phyloP scores from a whole-genome alignment of 129 eudicot genomes.

The Calendula officinalis region DNA sequence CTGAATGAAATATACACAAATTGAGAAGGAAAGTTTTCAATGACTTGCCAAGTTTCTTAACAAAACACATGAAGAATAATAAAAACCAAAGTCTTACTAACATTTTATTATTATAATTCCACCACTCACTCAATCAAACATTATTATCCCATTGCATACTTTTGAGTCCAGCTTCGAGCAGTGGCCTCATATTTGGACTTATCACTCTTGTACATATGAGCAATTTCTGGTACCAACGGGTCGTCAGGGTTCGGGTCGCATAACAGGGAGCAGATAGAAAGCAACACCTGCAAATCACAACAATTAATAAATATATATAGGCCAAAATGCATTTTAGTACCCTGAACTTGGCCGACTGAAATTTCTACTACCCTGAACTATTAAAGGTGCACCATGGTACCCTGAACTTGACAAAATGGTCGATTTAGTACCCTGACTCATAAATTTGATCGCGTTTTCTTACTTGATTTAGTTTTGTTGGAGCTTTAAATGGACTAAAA shows the following conservation, averaged over 20 bases:
- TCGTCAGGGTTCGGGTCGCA: constrained; percentile 80
- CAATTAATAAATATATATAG: not conserved
- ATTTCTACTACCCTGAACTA: no score
- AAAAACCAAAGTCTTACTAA: constrained; percentile 28
- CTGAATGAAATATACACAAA: constrained; percentile 36
- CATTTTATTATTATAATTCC: constrained; percentile 30
- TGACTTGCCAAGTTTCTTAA: constrained; percentile 35
- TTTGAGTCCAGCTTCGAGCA: constrained; percentile 88
- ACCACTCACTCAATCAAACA: constrained; percentile 16
- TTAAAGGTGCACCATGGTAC: no score
- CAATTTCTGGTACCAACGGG: constrained; percentile 71
- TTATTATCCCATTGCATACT: constrained; percentile 66
- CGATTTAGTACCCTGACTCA: no score
- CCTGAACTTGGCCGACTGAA: no score
- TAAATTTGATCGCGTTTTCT: no score
- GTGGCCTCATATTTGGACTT: constrained; percentile 68
- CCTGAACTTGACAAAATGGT: no score
- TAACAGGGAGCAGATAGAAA: constrained; percentile 70
- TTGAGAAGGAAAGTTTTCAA: constrained; percentile 25
- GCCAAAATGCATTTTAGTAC: no score
- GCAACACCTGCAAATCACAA: constrained; percentile 47
- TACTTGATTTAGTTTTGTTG: no score
- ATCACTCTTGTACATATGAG: constrained; percentile 78
- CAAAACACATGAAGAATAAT: constrained; percentile 31
- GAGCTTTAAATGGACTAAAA: no score